Percentiles rank a stretch among this genome's conserved stretches.
Conservation (phyloP, 208 protist species). For the Lotmaria passim region DNA sequence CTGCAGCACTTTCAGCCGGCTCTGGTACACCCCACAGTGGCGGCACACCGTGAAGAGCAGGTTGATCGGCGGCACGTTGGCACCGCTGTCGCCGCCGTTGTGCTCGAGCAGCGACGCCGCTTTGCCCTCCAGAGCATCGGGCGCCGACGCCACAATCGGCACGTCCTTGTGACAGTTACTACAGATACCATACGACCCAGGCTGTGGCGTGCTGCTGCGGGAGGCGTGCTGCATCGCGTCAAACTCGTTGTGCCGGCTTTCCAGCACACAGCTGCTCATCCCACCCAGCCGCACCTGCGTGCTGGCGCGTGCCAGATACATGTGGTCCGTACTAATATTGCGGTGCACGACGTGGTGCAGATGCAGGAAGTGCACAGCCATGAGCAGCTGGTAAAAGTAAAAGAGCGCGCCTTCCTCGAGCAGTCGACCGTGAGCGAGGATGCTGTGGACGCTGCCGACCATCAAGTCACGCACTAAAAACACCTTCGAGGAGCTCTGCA, state of each 20-base stretch:
- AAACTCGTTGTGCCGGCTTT: slow-evolving; percentile 9
- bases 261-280: slow-evolving; percentile 74
- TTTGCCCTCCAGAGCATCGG: background rate
- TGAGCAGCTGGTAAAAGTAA: slow-evolving; percentile 90
- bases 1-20: slow-evolving; percentile 52
- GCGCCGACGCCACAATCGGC: slow-evolving; percentile 27
- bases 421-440: slow-evolving; percentile 56
- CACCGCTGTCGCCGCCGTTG: background rate
- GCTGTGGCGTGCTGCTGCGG: slow-evolving; percentile 32
- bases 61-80: slow-evolving; percentile 30
- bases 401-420: slow-evolving; percentile 61
- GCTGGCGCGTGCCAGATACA: slow-evolving; percentile 77
- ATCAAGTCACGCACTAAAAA: slow-evolving; percentile 40
- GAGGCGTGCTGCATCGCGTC: slow-evolving; percentile 16
- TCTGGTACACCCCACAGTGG: slow-evolving; percentile 45
- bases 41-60: slow-evolving; percentile 47
- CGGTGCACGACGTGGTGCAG: slow-evolving; percentile 36
- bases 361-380: slow-evolving; percentile 82
- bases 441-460: slow-evolving; percentile 65
- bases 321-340: slow-evolving; percentile 52
- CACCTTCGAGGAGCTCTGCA: slow-evolving; percentile 40
- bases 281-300: slow-evolving; percentile 71
- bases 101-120: background rate
- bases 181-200: slow-evolving; percentile 39
- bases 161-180: slow-evolving; percentile 36